Percentiles rank a stretch among this genome's conserved stretches.
phyloP scores from a whole-genome alignment of 148 eudicot genomes.

The Chenopodium berlandieri region DNA sequence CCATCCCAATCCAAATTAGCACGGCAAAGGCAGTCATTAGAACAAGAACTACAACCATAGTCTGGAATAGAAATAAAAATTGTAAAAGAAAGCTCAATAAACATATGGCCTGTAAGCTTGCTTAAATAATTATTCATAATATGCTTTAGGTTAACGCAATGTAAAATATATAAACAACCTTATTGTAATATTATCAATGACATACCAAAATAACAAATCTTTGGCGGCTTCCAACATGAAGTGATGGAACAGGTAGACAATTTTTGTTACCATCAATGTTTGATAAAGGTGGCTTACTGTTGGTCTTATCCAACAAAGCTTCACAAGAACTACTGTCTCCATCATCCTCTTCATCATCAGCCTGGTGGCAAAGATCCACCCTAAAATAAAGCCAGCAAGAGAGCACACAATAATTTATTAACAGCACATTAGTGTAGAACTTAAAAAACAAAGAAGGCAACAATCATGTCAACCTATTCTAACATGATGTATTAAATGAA shows the following conservation, averaged over 20 bases:
- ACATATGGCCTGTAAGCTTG: not conserved
- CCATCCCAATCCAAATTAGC: conserved; percentile 89
- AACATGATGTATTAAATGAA: not conserved
- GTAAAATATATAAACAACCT: not conserved
- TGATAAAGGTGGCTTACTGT: conserved; percentile 36
- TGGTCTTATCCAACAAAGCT: conserved; percentile 54
- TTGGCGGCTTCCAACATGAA: conserved; percentile 82
- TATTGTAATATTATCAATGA: conserved; percentile 3
- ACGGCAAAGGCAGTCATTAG: conserved; percentile 61
- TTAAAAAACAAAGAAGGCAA: not conserved
- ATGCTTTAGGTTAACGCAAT: not conserved
- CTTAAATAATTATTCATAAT: not conserved
- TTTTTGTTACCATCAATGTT: conserved; percentile 37
- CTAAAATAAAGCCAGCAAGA: conserved; percentile 44
- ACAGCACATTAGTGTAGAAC: not conserved
- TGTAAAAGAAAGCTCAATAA: conserved; percentile 1
- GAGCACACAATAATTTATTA: not conserved
- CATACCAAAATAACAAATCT: conserved; percentile 78
- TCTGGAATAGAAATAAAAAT: conserved; percentile 43
- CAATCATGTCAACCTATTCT: not conserved
- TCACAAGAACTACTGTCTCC: conserved; percentile 57
- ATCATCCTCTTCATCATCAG: conserved; percentile 84
- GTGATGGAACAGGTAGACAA: conserved; percentile 51
- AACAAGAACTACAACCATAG: conserved; percentile 51
- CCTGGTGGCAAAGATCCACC: conserved; percentile 95